A percentile compares a stretch with the other conserved stretches of the same genome.
Evolutionary conservation across 2,329 filamentous ascomycete genomes (phyloP).

Genomic region (Fulvia fulva): DNA sequence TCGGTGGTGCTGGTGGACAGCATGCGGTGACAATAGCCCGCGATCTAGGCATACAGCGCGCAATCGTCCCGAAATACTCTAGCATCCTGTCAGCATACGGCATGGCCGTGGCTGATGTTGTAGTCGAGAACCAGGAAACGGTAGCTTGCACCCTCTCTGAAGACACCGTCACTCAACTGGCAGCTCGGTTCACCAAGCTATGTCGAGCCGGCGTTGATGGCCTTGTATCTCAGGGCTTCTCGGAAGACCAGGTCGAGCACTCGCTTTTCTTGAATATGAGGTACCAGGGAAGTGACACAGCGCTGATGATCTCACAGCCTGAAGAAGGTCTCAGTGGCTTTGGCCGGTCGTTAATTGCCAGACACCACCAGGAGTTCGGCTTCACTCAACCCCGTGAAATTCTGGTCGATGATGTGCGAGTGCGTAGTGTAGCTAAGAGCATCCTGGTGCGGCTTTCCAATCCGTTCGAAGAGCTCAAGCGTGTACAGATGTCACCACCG

Average conservation of each 20-base stretch:
- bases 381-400: slow-evolving; percentile 39
- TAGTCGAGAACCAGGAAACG: too few species aligned
- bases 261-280: too few species aligned
- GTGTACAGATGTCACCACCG: not conserved
- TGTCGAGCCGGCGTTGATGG: too few species aligned
- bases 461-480: not conserved
- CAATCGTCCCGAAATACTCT: slow-evolving; percentile 77
- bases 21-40: slow-evolving; percentile 81
- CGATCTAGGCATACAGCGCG: slow-evolving; percentile 73
- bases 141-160: too few species aligned
- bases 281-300: slow-evolving; percentile 50
- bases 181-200: too few species aligned
- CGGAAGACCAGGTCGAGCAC: too few species aligned
- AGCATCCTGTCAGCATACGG: slow-evolving; percentile 62
- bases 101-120: slow-evolving; percentile 60
- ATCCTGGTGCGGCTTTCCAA: not conserved
- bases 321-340: slow-evolving; percentile 38
- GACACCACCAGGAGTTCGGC: slow-evolving; percentile 41
- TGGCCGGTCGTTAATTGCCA: slow-evolving; percentile 34
- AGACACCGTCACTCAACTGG: too few species aligned
- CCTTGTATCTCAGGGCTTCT: too few species aligned
- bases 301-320: slow-evolving; percentile 45
- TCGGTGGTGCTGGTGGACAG: slow-evolving; percentile 83
- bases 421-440: slow-evolving; percentile 11
- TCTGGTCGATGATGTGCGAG: slow-evolving; percentile 37